phyloP scores from a whole-genome alignment of 352 stramenopile species.

The Achlya hypogyna region DNA sequence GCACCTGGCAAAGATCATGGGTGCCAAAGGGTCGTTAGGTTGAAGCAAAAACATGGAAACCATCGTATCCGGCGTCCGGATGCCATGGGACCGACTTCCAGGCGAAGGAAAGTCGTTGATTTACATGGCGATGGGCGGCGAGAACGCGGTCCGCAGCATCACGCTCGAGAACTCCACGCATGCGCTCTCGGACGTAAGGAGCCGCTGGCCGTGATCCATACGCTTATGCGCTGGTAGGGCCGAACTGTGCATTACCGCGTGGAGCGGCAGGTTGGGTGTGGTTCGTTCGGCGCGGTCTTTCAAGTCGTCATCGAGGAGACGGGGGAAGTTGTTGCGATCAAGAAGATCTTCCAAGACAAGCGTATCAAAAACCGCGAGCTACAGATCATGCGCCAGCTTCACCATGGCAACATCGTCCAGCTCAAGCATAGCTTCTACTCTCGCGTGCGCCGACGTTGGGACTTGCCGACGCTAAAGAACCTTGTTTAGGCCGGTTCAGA shows the following conservation, averaged over 20 bases:
- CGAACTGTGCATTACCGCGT: slow-evolving; percentile 57
- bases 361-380: slow-evolving; percentile 76
- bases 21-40: not conserved
- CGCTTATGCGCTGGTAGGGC: not conserved
- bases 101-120: not conserved
- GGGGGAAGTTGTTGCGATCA: slow-evolving; percentile 81
- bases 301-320: slow-evolving; percentile 72
- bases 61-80: slow-evolving; percentile 2
- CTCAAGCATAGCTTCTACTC: slow-evolving; percentile 90
- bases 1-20: too few species aligned
- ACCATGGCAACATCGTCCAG: slow-evolving; percentile 80
- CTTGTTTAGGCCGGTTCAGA: slow-evolving; percentile 26
- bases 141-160: slow-evolving; percentile 18
- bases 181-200: slow-evolving; percentile 19
- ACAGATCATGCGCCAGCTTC: slow-evolving; percentile 73
- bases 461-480: not conserved
- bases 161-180: slow-evolving; percentile 19
- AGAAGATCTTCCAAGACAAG: slow-evolving; percentile 86
- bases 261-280: slow-evolving; percentile 78
- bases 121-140: slow-evolving; percentile 5
- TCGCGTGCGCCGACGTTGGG: slow-evolving; percentile 25
- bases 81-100: not conserved
- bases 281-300: slow-evolving; percentile 77
- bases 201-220: not conserved
- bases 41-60: not conserved